Evolutionary conservation across 345 rosid genomes (phyloP), one percentile per base, ranked within the genome.

Genomic region (Microcos paniculata): DNA sequence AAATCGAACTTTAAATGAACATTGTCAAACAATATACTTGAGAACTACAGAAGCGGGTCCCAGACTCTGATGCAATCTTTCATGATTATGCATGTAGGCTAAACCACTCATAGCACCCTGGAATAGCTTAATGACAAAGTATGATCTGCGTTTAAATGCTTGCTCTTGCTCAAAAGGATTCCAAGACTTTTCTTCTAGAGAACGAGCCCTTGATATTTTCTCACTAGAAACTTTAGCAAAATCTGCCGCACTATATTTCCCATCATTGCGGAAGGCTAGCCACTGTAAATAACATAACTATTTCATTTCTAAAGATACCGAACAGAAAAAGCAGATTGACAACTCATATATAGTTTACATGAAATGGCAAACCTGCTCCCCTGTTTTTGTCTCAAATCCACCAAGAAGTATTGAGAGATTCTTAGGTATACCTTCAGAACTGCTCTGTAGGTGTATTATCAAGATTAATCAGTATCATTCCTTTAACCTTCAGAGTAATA

Each of bases 21-120:
- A 78, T 26, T 48, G 58, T 78, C 28, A 73, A 66, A 58, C 59
- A 56, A 79, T 79, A 45, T 91, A 95, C 99, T 91, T 95, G 83
- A 95, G 90, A 83, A 89, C 84, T 81, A 95, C 81, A 72, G 98
- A 95, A 77, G 98, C 84, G 12, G 99, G 98, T 68, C 99, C 99
- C 68, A 95, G 88, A 85, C 99, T 95, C 84, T 95, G 98, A 88
- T 95, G 99, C 78, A 95, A 82, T 81, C 98, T 90, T 76, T 92
- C 97, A 78, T 85, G 86, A 64, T 78, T 81, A 79, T 93, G 98
- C 98, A 95, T 91, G 82, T 78, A 91, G 33, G 94, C 98, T 63
- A 95, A 88, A 83, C 97, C 99, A 58, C 48, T 82, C 86, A 95
- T 85, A 66, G 91, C 88, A 72, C 99, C 98, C 55, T 76, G 91